Conservation (phyloP, 805 yeast species). For the Teunomyces funiuensis region DNA sequence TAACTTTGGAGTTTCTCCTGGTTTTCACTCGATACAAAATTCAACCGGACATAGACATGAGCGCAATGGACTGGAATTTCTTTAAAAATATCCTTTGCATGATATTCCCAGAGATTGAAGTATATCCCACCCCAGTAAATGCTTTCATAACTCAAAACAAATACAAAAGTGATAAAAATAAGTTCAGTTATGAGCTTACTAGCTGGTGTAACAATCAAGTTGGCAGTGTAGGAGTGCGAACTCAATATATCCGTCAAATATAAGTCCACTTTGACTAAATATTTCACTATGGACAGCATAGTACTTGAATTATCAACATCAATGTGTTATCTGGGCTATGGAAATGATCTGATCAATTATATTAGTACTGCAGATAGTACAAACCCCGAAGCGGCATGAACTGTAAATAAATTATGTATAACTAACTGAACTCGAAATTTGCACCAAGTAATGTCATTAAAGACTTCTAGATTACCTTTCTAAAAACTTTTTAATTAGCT, state of each 20-base stretch:
- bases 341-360: neutral
- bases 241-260: slow-evolving; percentile 8
- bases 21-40: slow-evolving; percentile 28
- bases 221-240: slow-evolving; percentile 20
- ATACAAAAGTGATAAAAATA: slow-evolving; percentile 22
- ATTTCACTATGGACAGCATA: slow-evolving; percentile 2
- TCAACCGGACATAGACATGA: slow-evolving; percentile 59
- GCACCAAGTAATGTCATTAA: no score
- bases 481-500: no score
- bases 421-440: no score
- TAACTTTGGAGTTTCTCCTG: slow-evolving; percentile 23
- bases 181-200: slow-evolving; percentile 31
- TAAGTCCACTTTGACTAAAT: slow-evolving; percentile 1
- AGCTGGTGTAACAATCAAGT: slow-evolving; percentile 23
- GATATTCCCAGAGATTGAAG: slow-evolving; percentile 46
- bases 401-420: no score
- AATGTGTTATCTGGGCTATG: no score
- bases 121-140: slow-evolving; percentile 45
- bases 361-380: slow-evolving; percentile 1
- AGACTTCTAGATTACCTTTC: no score
- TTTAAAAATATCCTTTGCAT: slow-evolving; percentile 61
- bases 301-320: neutral
- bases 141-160: slow-evolving; percentile 35
- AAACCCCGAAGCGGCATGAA: no score
- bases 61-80: slow-evolving; percentile 80